Percentiles rank a stretch among this genome's conserved stretches.
Conservation (phyloP, 2,329 filamentous ascomycete genomes). For the Elsinoe ampelina region DNA sequence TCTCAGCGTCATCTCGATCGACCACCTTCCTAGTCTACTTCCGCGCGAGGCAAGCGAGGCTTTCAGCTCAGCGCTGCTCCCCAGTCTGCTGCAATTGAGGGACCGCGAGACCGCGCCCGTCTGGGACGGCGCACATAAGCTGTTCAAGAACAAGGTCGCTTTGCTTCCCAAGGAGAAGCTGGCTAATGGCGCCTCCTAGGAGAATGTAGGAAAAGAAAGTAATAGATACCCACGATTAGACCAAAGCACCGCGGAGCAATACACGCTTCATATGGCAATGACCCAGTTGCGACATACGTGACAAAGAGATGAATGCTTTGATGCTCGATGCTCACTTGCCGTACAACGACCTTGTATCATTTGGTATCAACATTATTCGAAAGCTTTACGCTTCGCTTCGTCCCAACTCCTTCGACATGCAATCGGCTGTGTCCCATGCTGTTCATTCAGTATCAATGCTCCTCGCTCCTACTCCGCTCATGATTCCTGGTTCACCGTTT, state of each 20-base stretch:
- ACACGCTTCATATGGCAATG: background rate
- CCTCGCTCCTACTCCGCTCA: background rate
- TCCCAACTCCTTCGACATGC: conserved; percentile 6
- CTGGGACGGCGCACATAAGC: conserved; percentile 76
- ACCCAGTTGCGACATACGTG: background rate
- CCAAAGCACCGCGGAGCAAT: background rate
- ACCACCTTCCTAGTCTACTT: conserved; percentile 74
- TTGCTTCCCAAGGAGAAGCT: conserved; percentile 47
- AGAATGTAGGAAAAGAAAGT: background rate
- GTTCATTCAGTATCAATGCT: background rate
- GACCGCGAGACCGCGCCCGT: conserved; percentile 63
- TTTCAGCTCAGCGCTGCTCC: conserved; percentile 70
- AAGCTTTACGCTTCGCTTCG: background rate
- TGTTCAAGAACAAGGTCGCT: conserved; percentile 74
- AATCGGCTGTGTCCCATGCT: background rate
- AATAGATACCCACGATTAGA: conserved; percentile 7
- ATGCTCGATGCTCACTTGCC: background rate
- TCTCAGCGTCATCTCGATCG: conserved; percentile 76
- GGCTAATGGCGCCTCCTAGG: conserved; percentile 1
- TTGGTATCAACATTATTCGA: conserved; percentile 11
- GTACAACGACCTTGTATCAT: background rate
- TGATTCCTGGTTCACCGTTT: conserved; percentile 14
- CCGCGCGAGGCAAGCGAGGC: conserved; percentile 80
- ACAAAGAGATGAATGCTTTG: background rate
- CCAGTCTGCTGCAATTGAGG: conserved; percentile 67